Percentiles rank a stretch among this genome's conserved stretches.
phyloP scores from a whole-genome alignment of 2,329 filamentous ascomycete species.

The Colletotrichum siamense region DNA sequence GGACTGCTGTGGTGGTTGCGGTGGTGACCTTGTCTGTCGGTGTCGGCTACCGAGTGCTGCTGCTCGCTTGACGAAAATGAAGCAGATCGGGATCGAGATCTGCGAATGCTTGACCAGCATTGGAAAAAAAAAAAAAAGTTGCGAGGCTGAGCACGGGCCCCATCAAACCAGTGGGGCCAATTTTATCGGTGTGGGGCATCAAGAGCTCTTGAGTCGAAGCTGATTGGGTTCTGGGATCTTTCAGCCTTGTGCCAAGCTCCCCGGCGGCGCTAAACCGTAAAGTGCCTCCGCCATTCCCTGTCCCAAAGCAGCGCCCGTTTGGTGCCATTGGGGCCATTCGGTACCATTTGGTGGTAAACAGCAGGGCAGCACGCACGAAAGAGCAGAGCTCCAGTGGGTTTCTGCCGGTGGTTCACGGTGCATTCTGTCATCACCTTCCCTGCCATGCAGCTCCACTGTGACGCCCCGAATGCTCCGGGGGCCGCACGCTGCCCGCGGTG shows the following conservation, averaged over 20 bases:
- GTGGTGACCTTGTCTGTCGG: neutral
- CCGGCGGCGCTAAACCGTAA: neutral
- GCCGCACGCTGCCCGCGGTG: neutral
- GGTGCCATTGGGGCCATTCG: neutral
- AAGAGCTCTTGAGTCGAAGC: neutral
- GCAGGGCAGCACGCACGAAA: neutral
- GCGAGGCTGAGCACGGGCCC: conserved; percentile 20
- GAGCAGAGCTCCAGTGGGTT: neutral
- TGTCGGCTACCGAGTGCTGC: neutral
- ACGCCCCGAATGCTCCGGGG: neutral
- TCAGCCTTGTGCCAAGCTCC: conserved; percentile 17
- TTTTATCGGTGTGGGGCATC: neutral
- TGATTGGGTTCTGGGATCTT: neutral
- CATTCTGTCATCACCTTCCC: conserved; percentile 17
- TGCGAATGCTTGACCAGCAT: neutral
- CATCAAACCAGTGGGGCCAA: conserved; percentile 11
- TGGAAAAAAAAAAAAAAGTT: conserved; percentile 25
- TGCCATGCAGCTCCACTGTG: neutral
- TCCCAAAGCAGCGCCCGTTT: neutral
- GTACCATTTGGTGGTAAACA: neutral
- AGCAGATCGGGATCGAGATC: neutral
- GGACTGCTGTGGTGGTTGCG: neutral
- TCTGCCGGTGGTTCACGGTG: neutral
- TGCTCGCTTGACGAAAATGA: neutral
- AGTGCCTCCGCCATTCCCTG: neutral